Evolutionary conservation across 345 rosid species (phyloP).

Genomic region (Trapa bicornis): DNA sequence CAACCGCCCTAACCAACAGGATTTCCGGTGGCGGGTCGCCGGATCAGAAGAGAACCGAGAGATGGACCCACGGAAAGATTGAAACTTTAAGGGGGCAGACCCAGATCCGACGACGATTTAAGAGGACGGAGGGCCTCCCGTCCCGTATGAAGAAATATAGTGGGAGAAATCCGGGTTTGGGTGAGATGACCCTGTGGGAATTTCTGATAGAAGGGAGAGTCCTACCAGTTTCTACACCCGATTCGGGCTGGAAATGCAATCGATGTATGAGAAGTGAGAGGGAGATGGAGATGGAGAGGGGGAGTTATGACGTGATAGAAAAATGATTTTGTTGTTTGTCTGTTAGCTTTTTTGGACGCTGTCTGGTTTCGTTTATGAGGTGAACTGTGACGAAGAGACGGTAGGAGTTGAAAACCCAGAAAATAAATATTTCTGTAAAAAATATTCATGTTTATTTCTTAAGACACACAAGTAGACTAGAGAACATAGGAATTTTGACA

Average conservation of each 20-base stretch:
- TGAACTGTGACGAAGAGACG: neutral
- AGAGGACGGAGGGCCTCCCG: neutral
- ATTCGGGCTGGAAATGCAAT: neutral
- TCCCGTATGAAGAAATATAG: neutral
- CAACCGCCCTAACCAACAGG: neutral
- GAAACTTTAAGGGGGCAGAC: conserved; percentile 5
- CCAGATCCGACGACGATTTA: conserved; percentile 12
- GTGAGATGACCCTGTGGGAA: conserved; percentile 2
- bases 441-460: too few species aligned
- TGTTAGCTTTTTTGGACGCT: conserved; percentile 2
- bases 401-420: neutral
- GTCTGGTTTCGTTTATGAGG: neutral
- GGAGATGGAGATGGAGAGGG: neutral
- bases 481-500: neutral
- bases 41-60: neutral
- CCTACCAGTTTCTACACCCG: neutral
- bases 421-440: too few species aligned
- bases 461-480: too few species aligned
- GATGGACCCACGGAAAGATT: neutral
- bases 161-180: conserved; percentile 6
- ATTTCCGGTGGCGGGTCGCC: neutral
- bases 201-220: neutral
- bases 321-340: conserved; percentile 5
- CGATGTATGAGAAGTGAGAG: neutral
- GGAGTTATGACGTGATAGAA: neutral